A percentile compares a stretch with the other conserved stretches of the same genome.
phyloP scores from a whole-genome alignment of 2,329 filamentous ascomycete genomes.

The Sarocladiaceae sp. region DNA sequence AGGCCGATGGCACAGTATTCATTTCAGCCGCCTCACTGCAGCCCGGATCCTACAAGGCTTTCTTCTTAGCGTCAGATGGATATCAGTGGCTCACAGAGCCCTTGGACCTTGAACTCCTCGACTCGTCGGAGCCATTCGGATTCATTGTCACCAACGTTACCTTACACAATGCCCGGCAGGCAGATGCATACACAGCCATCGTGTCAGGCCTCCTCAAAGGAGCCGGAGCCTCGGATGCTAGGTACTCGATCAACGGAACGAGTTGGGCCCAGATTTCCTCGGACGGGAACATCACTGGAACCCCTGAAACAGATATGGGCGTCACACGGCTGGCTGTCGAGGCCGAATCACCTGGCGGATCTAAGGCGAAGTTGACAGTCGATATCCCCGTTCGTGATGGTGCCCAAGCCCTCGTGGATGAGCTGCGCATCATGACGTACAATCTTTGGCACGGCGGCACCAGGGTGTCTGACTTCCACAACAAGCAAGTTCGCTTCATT shows the following conservation, averaged over 20 bases:
- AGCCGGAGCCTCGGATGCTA: conserved; percentile 16
- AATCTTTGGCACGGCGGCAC: conserved; percentile 35
- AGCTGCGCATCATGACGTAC: conserved; percentile 28
- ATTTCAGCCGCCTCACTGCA: conserved; percentile 19
- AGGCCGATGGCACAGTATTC: conserved; percentile 19
- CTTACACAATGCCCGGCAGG: conserved; percentile 29
- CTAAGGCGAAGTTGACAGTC: conserved; percentile 21
- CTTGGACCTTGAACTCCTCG: conserved; percentile 22
- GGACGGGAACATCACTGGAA: conserved; percentile 30
- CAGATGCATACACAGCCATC: conserved; percentile 24
- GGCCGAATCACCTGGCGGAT: conserved; percentile 20
- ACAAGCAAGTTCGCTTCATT: conserved; percentile 32
- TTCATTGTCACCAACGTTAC: conserved; percentile 25
- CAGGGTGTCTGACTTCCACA: conserved; percentile 27
- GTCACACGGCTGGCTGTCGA: conserved; percentile 20
- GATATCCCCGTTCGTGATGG: conserved; percentile 24
- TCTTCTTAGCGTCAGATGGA: conserved; percentile 27
- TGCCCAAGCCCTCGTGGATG: conserved; percentile 23
- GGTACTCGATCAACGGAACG: conserved; percentile 21
- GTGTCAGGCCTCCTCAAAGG: conserved; percentile 27
- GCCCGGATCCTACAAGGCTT: conserved; percentile 28
- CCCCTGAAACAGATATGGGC: conserved; percentile 17
- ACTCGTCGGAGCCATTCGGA: conserved; percentile 12
- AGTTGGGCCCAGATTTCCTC: conserved; percentile 26
- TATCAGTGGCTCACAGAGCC: conserved; percentile 31